Percentiles rank a stretch among this genome's conserved stretches.
Evolutionary conservation across 1,284 basidiomycete genomes (phyloP).

Genomic region (Pseudozyma pruni): DNA sequence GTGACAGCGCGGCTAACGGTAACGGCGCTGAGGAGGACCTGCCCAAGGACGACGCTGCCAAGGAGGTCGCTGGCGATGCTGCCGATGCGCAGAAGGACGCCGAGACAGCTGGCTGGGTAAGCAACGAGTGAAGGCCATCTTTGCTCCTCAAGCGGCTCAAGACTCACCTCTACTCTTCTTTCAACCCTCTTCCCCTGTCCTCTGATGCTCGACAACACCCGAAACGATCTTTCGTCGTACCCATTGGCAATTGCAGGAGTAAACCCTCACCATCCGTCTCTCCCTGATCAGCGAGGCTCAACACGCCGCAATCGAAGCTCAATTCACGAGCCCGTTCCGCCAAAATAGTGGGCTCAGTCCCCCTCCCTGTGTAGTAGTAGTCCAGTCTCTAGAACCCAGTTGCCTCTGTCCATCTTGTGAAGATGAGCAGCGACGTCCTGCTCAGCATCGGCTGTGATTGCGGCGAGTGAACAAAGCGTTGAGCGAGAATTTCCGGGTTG

Average conservation of each 20-base stretch:
- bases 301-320: too few species aligned
- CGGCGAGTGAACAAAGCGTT: too few species aligned
- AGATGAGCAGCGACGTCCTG: too few species aligned
- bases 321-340: too few species aligned
- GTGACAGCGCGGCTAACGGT: conserved; percentile 18
- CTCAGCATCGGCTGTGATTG: too few species aligned
- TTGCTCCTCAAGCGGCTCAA: background rate
- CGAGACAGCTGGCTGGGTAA: conserved; percentile 13
- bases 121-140: conserved; percentile 4
- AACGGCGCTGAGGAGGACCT: conserved; percentile 12
- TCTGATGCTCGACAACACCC: too few species aligned
- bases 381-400: conserved; percentile 2
- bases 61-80: conserved; percentile 7
- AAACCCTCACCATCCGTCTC: too few species aligned
- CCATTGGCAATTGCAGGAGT: too few species aligned
- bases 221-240: too few species aligned
- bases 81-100: conserved; percentile 9
- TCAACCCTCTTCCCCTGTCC: background rate
- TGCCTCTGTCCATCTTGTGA: background rate
- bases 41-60: conserved; percentile 19
- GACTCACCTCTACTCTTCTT: conserved; percentile 2
- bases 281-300: too few species aligned
- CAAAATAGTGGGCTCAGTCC: background rate
- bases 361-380: conserved; percentile 11
- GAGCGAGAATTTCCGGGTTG: too few species aligned